Evolutionary conservation across 1,139 yeast species (phyloP).

Genomic region (Zygosaccharomyces sapae): DNA sequence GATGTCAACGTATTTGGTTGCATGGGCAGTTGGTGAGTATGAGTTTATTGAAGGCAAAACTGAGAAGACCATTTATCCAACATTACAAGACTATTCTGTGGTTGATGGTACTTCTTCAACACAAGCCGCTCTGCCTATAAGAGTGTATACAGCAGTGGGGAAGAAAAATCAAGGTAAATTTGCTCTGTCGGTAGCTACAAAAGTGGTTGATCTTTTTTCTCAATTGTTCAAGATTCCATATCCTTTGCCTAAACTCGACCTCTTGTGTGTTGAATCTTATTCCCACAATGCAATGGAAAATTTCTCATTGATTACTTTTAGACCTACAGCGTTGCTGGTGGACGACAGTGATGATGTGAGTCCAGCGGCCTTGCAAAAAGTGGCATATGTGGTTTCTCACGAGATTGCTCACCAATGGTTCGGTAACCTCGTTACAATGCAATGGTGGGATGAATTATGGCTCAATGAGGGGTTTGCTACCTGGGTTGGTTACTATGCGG

Average conservation of each 20-base stretch:
- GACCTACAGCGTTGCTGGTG: conserved; percentile 63
- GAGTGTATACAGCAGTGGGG: conserved; percentile 72
- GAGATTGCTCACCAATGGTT: conserved; percentile 86
- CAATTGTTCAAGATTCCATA: conserved; percentile 60
- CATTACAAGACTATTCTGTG: conserved; percentile 14
- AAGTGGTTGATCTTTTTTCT: conserved; percentile 63
- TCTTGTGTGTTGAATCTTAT: conserved; percentile 71
- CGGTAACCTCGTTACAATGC: conserved; percentile 79
- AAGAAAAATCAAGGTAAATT: conserved; percentile 56
- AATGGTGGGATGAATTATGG: conserved; percentile 86
- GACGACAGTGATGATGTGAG: conserved; percentile 47
- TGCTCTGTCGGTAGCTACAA: conserved; percentile 62
- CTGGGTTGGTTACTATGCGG: conserved; percentile 70
- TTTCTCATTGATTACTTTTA: conserved; percentile 71
- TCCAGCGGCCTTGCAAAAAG: conserved; percentile 46
- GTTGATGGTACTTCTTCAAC: conserved; percentile 16
- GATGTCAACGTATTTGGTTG: conserved; percentile 73
- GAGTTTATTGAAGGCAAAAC: conserved; percentile 59
- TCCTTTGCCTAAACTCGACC: conserved; percentile 69
- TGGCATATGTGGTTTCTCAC: conserved; percentile 75
- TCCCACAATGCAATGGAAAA: conserved; percentile 83
- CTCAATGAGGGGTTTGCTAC: conserved; percentile 82
- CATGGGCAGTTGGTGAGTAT: conserved; percentile 74
- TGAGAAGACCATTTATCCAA: conserved; percentile 44
- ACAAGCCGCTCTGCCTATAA: conserved; percentile 46